phyloP scores from a whole-genome alignment of 306 rosid genomes.

The Trifolium subterraneum region DNA sequence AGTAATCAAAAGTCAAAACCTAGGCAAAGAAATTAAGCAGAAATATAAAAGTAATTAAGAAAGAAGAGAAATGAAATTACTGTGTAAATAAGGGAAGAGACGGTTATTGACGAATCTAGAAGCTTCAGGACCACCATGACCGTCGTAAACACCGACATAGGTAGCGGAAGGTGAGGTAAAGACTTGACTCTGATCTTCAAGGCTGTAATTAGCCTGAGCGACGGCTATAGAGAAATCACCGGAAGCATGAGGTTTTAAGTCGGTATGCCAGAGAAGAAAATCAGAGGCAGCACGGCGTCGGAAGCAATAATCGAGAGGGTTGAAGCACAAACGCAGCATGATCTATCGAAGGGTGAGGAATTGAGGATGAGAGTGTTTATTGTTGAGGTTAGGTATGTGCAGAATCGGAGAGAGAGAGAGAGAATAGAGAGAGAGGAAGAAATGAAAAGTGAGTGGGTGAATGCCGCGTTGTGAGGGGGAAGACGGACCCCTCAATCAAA shows the following conservation, averaged over 20 bases:
- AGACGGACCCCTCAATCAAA: constrained; percentile 16
- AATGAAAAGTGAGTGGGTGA: constrained; percentile 7
- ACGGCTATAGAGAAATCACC: constrained; percentile 98
- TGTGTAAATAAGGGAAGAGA: constrained; percentile 70
- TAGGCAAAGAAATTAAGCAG: neutral
- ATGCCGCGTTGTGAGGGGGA: constrained; percentile 50
- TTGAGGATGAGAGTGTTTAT: neutral
- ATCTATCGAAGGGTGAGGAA: neutral
- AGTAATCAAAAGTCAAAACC: neutral
- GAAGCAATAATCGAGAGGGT: constrained; percentile 64
- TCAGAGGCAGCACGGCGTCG: constrained; percentile 55
- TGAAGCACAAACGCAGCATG: constrained; percentile 61
- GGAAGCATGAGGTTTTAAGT: constrained; percentile 81
- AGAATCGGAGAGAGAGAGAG: constrained; percentile 18
- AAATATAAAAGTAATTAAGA: neutral
- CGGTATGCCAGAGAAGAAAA: constrained; percentile 84
- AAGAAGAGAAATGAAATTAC: constrained; percentile 41
- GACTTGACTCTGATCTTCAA: constrained; percentile 97
- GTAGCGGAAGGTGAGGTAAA: constrained; percentile 84
- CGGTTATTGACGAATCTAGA: constrained; percentile 83
- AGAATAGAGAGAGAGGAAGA: neutral
- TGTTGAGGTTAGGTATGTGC: constrained; percentile 1
- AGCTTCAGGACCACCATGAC: constrained; percentile 99
- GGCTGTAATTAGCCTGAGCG: constrained; percentile 83
- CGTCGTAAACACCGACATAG: constrained; percentile 88